Conservation (phyloP, 306 rosid genomes). For the Lathyrus sativus region DNA sequence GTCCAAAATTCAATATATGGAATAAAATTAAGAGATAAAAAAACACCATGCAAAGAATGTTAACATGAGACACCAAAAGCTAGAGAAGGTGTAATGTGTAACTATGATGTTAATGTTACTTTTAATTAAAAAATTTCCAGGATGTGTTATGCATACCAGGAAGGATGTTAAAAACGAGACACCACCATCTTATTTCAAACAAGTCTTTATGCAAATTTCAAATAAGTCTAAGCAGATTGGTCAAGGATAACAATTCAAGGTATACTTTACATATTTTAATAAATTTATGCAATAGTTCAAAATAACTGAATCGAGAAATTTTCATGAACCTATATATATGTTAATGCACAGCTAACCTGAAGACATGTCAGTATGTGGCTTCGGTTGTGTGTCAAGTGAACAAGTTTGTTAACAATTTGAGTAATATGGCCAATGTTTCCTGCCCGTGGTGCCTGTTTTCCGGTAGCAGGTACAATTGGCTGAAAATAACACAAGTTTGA, state of each 20-base stretch:
- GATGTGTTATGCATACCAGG: slow-evolving; percentile 17
- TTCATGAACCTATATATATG: not conserved
- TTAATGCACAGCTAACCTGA: slow-evolving; percentile 58
- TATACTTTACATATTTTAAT: slow-evolving; percentile 6
- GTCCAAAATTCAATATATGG: slow-evolving; percentile 16
- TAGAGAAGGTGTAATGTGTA: not conserved
- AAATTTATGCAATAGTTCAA: slow-evolving; percentile 13
- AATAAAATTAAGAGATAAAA: slow-evolving; percentile 12
- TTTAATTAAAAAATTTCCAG: slow-evolving; percentile 6
- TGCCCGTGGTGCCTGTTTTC: slow-evolving; percentile 67
- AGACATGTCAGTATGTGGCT: slow-evolving; percentile 65
- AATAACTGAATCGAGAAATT: slow-evolving; percentile 10
- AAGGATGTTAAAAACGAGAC: not conserved
- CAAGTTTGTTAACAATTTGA: slow-evolving; percentile 72
- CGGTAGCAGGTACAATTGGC: slow-evolving; percentile 74
- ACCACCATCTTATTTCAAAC: slow-evolving; percentile 18
- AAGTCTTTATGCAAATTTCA: slow-evolving; percentile 20
- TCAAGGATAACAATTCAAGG: slow-evolving; percentile 23
- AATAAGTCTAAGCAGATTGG: slow-evolving; percentile 8
- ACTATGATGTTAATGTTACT: not conserved
- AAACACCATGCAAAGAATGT: not conserved
- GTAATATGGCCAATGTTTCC: slow-evolving; percentile 94
- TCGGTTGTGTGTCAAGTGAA: slow-evolving; percentile 69
- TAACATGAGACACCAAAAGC: not conserved
- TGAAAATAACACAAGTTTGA: slow-evolving; percentile 47